phyloP scores from a whole-genome alignment of 1,139 yeast genomes.

The Kluyveromyces sp. region DNA sequence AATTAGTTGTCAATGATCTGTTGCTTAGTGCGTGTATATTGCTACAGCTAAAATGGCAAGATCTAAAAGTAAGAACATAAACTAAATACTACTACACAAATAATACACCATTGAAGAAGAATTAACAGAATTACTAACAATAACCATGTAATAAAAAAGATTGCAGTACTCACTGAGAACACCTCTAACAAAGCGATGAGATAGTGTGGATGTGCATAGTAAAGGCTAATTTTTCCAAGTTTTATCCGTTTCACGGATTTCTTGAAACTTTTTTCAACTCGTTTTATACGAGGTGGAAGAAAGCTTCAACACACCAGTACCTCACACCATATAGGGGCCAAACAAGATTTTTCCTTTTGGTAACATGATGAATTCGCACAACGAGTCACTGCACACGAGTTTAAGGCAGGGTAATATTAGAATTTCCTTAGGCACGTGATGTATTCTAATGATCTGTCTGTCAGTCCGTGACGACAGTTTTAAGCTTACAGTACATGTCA shows the following conservation, averaged over 20 bases:
- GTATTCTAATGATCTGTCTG: no score
- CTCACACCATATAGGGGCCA: no score
- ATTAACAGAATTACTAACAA: neutral
- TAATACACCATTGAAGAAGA: neutral
- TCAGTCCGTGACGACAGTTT: no score
- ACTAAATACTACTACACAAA: neutral
- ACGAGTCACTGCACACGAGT: slow-evolving; percentile 14
- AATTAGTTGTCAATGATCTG: neutral
- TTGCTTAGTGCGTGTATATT: neutral
- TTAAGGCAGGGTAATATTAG: slow-evolving; percentile 1
- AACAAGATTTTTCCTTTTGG: no score
- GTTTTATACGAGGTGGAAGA: neutral
- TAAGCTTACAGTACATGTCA: no score
- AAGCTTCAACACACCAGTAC: neutral
- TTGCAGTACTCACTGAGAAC: neutral
- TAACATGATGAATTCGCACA: no score
- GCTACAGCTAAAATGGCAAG: no score
- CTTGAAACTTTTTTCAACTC: slow-evolving; percentile 1
- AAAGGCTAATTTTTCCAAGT: neutral
- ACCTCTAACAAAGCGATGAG: slow-evolving; percentile 1
- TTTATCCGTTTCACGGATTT: neutral
- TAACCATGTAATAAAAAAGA: no score
- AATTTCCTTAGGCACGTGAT: no score
- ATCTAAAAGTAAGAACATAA: neutral
- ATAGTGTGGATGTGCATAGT: neutral